Base-by-base conservation (phyloP, 2,329 filamentous ascomycete genomes). In the Chrysoporthe deuterocubensis region DNA sequence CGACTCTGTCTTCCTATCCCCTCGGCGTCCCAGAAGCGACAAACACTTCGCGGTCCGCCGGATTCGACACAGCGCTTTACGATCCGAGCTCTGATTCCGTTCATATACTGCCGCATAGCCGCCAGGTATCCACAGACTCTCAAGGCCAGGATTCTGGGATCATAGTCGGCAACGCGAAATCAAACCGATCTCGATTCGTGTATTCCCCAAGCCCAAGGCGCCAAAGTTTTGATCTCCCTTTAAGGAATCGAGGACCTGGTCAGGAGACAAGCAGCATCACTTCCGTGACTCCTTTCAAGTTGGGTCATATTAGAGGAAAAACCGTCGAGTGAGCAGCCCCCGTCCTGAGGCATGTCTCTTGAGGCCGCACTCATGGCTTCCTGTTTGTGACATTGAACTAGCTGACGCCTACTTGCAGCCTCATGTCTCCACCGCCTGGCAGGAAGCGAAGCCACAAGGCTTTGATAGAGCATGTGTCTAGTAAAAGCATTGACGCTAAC, bases 391-490 rank as follows among this genome's bases (percentile, higher is more conserved):
- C 5, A 18, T 58, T 11, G 9, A 16, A 50, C 40, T 44, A 40
- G 57, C 64, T 70, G 43, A 70, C 63, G 37, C 18, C 43, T 40
- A 42, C 42, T 14, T 21, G 16, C 18, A 70, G 68, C 48, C 66
- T 70, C 46, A 70, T 66, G 68, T 59, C 59, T 44, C 68, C 68
- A 57, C 68, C 68, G 50, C 66, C 66, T 0, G 66, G 68, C 18
- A 68, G 66, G 37, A 68, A 62, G 64, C 65, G 61, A 54, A 68
- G 42, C 32, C 18, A 34, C 11, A 50, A 63, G 63, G 56, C 59
- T 32, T 37, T 58, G n/a, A 37, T 60, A 48, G 66, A 70, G 43
- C 43, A 67, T 37, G 50, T 56, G 50, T 34, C 44, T 16, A 57
- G 58, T 16, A 50, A 42, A 42, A 68, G 59, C 13, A 42, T 65